Evolutionary conservation across 208 protist genomes (phyloP).

Genomic region (Trypanosoma theileri): DNA sequence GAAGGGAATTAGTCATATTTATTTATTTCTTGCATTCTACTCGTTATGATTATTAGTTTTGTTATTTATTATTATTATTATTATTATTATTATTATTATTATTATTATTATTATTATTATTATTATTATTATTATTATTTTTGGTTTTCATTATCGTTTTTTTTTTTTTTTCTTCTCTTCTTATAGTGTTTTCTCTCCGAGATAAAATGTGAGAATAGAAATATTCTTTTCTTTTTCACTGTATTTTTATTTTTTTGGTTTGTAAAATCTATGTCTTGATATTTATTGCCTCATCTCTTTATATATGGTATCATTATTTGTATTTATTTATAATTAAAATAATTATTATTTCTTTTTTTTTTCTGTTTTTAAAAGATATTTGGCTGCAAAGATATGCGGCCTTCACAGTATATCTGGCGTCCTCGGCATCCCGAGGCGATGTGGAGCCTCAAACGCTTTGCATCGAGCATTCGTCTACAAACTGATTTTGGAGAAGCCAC

Average conservation of each 20-base stretch:
- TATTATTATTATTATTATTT: too few relatives aligned
- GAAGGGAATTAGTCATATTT: conserved; percentile 5
- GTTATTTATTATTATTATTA: too few relatives aligned
- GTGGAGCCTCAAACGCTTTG: conserved; percentile 27
- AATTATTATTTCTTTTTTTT: conserved; percentile 13
- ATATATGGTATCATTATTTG: conserved; percentile 4
- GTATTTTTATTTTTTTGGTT: too few relatives aligned
- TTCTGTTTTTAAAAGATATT: conserved; percentile 21
- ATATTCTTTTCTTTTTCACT: too few relatives aligned
- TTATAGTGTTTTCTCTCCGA: too few relatives aligned
- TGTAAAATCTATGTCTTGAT: too few relatives aligned
- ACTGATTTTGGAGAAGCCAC: conserved; percentile 70
- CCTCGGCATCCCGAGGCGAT: conserved; percentile 34
- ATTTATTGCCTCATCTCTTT: not conserved
- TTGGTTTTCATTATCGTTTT: too few relatives aligned
- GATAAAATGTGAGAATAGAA: too few relatives aligned
- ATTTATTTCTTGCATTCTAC: conserved; percentile 6
- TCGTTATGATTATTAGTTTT: conserved; percentile 17
- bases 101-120: too few relatives aligned
- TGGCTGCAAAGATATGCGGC: conserved; percentile 32
- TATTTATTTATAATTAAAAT: conserved; percentile 7
- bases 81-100: too few relatives aligned
- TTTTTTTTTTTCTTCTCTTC: too few relatives aligned
- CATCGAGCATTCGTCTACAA: conserved; percentile 46
- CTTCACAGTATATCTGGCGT: conserved; percentile 55